Conservation (phyloP, 129 eudicot genomes). For the Silybum marianum region DNA sequence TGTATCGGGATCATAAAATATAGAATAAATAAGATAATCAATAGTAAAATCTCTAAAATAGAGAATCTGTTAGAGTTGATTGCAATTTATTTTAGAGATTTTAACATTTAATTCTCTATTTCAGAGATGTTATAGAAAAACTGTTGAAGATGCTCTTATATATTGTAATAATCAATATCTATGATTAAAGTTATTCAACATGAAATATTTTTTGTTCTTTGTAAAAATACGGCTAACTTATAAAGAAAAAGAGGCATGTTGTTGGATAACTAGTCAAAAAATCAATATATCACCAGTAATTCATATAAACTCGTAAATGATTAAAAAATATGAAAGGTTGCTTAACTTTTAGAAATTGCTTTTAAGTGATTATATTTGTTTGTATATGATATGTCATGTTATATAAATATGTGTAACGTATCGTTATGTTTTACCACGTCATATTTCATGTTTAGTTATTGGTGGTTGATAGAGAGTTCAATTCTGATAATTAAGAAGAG, state of each 20-base stretch:
- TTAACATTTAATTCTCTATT: too few species aligned
- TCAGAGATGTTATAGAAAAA: too few species aligned
- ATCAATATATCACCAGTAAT: background rate
- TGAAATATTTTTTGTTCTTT: background rate
- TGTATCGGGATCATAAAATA: too few species aligned
- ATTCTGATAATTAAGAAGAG: background rate
- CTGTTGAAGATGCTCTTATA: too few species aligned
- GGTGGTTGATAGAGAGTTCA: background rate
- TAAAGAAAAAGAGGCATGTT: too few species aligned
- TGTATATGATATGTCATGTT: background rate
- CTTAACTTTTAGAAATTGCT: background rate
- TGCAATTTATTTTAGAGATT: too few species aligned
- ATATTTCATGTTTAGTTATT: background rate
- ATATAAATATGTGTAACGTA: background rate
- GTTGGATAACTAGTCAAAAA: background rate
- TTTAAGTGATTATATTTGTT: background rate
- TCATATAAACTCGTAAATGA: background rate
- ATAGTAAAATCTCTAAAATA: too few species aligned
- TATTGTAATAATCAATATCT: background rate
- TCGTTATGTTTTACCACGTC: background rate
- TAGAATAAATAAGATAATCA: too few species aligned
- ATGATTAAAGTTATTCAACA: background rate
- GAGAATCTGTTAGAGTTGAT: too few species aligned
- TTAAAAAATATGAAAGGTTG: background rate
- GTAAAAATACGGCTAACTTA: background rate